Percentiles rank a stretch among this genome's conserved stretches.
Evolutionary conservation across 345 rosid genomes (phyloP).

Genomic region (Corchorus olitorius): DNA sequence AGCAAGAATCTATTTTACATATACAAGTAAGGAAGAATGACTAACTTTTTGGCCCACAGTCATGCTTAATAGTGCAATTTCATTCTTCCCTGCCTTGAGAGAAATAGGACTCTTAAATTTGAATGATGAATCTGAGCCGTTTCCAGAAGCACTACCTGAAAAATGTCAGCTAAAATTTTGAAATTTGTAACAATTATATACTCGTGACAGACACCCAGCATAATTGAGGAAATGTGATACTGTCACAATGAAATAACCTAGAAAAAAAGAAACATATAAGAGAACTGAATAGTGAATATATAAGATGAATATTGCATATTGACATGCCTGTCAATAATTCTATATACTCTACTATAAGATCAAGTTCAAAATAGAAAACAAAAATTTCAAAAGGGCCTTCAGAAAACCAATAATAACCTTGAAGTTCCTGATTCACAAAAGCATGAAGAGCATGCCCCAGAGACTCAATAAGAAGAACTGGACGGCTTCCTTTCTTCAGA

Average conservation of each 20-base stretch:
- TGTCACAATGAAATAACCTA: too few species aligned
- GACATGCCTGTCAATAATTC: neutral
- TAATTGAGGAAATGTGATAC: too few species aligned
- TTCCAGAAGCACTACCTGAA: slow-evolving; percentile 78
- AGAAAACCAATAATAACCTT: slow-evolving; percentile 47
- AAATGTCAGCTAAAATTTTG: neutral
- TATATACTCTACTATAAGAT: neutral
- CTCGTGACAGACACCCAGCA: too few species aligned
- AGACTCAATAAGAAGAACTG: slow-evolving; percentile 77
- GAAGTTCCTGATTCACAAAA: slow-evolving; percentile 71
- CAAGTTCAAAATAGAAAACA: neutral
- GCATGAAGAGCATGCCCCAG: slow-evolving; percentile 86
- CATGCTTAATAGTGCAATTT: slow-evolving; percentile 78
- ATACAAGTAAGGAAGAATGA: slow-evolving; percentile 12
- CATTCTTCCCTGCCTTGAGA: slow-evolving; percentile 80
- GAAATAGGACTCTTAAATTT: slow-evolving; percentile 54
- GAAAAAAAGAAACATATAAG: too few species aligned
- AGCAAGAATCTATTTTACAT: neutral
- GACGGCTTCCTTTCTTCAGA: slow-evolving; percentile 55
- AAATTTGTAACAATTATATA: too few species aligned
- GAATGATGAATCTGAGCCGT: slow-evolving; percentile 66
- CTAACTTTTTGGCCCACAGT: slow-evolving; percentile 88
- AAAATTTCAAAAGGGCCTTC: neutral
- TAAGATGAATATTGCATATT: slow-evolving; percentile 1
- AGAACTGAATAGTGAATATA: too few species aligned